Evolutionary conservation across 2,329 filamentous ascomycete genomes (phyloP), one percentile per base, ranked within the genome.

Genomic region (Verticillium nonalfalfae): DNA sequence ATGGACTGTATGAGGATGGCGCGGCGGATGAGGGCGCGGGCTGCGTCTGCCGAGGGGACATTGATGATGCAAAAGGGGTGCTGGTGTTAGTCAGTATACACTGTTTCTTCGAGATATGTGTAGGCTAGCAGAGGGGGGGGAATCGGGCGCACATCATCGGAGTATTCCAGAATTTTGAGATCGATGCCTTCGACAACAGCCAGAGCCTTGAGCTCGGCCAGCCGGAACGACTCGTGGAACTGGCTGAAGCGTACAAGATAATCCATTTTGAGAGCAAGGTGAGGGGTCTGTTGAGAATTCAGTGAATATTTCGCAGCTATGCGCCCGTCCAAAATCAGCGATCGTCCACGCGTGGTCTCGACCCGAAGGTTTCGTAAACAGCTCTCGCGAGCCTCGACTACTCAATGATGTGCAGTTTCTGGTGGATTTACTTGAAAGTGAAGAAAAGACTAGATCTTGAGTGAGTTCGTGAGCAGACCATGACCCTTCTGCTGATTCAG

Each of bases 171-270:
- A 63, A 97, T 82, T 66, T 90, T 82, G 59, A 97, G 72, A 31
- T 88, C 75, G 39, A 95, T 78, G 10, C 81, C 81, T 61, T 87
- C 84, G 5, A 94, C 73, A 10, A 85, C 78, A 4, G 92, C 93
- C 21, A 99, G 79, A 31, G 95, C 88, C 70, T 94, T 79, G 14
- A 97, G 84, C 75, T 99, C 95, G 3, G 93, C 86, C 61, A 87
- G 81, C 45, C 94, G 89, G 73, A 99, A 99, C n/a, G 86, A 89
- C 78, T 97, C 92, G 74, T 98, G 93, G 62, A 85, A 81, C 75
- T 98, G 95, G 55, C 89, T 90, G 72, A 98, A 93, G 68, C 94
- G 90, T 66, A 99, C 87, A 63, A 99, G 83, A 71, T 91, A 98
- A 64, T 96, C 86, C 86, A 88, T 87, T 38, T 60, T 63, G 59